These are phyloP conservation scores for Talaromyces sp. DNA, from an alignment of 2,329 filamentous ascomycete genomes.

Conservation along the genomic window DNA sequence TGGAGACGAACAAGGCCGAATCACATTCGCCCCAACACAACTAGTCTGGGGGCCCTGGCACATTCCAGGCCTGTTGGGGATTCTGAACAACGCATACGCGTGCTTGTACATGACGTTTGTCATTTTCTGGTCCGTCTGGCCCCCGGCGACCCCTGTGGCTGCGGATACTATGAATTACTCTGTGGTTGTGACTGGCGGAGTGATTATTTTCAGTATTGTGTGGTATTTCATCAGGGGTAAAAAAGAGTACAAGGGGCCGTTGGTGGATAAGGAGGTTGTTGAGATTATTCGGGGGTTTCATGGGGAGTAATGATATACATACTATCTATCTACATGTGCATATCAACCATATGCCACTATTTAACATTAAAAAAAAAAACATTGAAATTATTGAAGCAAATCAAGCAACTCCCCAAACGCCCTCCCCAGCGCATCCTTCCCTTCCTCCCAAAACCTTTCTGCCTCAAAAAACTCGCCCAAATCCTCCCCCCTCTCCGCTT, in stretches of 20 bases:
- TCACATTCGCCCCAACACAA: conserved; percentile 19
- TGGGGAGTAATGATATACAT: background rate
- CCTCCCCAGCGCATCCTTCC: background rate
- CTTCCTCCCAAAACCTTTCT: background rate
- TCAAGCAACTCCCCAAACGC: background rate
- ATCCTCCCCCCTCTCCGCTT: background rate
- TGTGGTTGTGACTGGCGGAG: conserved; percentile 40
- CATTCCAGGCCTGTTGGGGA: conserved; percentile 47
- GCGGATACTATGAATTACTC: conserved; percentile 45
- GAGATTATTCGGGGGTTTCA: conserved; percentile 5
- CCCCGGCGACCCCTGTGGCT: conserved; percentile 26
- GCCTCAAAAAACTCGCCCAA: background rate
- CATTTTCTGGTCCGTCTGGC: conserved; percentile 54
- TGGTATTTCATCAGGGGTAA: conserved; percentile 40
- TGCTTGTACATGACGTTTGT: conserved; percentile 51
- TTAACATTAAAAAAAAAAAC: background rate
- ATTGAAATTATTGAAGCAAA: background rate
- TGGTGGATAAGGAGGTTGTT: conserved; percentile 10
- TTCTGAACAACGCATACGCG: conserved; percentile 51
- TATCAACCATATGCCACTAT: background rate
- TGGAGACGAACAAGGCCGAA: conserved; percentile 7
- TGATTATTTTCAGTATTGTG: conserved; percentile 37
- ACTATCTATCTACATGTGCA: background rate
- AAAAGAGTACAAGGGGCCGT: conserved; percentile 23
- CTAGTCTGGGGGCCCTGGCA: conserved; percentile 54